Percentiles rank a stretch among this genome's conserved stretches.
Conservation (phyloP, 495 filamentous ascomycete genomes). For the Pyrenula massariospora region DNA sequence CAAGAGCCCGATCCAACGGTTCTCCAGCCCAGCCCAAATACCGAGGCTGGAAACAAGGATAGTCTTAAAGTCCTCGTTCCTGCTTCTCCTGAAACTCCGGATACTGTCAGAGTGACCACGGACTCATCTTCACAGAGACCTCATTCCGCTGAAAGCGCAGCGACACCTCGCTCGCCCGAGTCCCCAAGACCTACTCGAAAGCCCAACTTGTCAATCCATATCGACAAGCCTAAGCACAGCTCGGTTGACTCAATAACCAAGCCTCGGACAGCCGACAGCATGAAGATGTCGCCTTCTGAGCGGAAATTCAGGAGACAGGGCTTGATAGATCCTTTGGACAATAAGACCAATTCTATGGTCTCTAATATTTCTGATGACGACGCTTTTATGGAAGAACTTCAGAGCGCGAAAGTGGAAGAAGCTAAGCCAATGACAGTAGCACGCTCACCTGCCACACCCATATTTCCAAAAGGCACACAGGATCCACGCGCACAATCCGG, state of each 20-base stretch:
- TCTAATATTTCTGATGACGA: constrained; percentile 53
- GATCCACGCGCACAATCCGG: neutral
- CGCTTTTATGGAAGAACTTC: constrained; percentile 81
- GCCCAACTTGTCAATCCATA: neutral
- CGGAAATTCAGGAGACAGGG: neutral
- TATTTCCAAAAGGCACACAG: neutral
- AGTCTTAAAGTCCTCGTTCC: neutral
- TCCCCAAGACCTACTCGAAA: neutral
- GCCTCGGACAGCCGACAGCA: neutral
- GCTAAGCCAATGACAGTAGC: constrained; percentile 73
- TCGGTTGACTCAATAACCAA: neutral
- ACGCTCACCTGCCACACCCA: constrained; percentile 39
- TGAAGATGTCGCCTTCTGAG: neutral
- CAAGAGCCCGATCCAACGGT: neutral
- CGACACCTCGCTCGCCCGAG: neutral
- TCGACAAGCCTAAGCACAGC: neutral
- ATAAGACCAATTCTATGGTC: neutral
- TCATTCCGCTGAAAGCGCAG: neutral
- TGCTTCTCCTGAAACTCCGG: neutral
- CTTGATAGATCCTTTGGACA: neutral
- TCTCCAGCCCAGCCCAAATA: neutral
- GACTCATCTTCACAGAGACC: neutral
- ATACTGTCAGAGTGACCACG: neutral
- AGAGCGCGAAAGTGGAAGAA: constrained; percentile 69
- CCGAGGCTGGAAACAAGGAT: neutral